These are phyloP conservation scores for Yamadazyma spencermartinsiae DNA, from an alignment of 1,139 yeast species.

Conservation along the genomic window DNA sequence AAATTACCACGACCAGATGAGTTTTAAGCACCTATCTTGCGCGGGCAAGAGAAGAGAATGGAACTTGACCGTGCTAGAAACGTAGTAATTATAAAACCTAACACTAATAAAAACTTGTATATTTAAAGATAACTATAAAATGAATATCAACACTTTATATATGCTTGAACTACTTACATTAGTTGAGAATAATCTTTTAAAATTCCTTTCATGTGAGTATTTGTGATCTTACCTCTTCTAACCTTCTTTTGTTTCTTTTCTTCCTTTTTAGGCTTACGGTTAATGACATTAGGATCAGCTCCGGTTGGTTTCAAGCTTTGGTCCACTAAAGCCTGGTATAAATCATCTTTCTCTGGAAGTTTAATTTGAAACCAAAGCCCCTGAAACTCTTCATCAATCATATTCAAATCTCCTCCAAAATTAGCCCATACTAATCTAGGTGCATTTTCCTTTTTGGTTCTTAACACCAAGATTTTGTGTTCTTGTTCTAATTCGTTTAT, in stretches of 20 bases:
- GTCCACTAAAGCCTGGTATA: conserved; percentile 76
- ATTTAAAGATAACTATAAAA: neutral
- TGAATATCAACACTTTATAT: neutral
- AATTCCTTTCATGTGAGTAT: conserved; percentile 94
- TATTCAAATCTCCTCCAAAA: conserved; percentile 69
- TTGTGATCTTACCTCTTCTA: conserved; percentile 90
- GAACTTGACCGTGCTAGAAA: neutral
- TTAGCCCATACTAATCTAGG: conserved; percentile 94
- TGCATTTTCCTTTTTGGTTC: conserved; percentile 89
- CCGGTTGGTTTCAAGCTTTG: conserved; percentile 94
- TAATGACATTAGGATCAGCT: conserved; percentile 89
- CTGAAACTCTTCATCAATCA: conserved; percentile 80
- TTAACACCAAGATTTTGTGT: conserved; percentile 73
- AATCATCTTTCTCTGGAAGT: conserved; percentile 73
- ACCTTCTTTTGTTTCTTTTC: conserved; percentile 87
- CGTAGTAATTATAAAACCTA: neutral
- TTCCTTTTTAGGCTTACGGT: conserved; percentile 60
- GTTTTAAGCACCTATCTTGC: neutral
- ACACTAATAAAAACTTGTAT: no score
- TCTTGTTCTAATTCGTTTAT: conserved; percentile 75
- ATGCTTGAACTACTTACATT: conserved; percentile 20
- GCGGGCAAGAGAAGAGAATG: no score
- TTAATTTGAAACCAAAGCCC: conserved; percentile 77
- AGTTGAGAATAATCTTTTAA: conserved; percentile 75
- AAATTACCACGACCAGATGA: neutral